Base-by-base conservation (phyloP, 768 basidiomycete species). In the Mycena vulgaris region DNA sequence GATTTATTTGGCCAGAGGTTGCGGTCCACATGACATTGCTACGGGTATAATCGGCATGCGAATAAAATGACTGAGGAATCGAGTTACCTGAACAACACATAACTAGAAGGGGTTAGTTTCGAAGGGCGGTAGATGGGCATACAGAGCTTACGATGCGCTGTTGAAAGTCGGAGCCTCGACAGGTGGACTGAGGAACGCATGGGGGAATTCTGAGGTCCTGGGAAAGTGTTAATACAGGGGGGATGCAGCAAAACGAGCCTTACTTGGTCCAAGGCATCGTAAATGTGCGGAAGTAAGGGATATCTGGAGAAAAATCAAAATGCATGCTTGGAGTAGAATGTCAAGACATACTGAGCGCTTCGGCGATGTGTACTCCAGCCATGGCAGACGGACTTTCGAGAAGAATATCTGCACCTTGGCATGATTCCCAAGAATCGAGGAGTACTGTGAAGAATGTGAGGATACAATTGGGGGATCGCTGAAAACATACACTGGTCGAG, bases 321-420 rank as follows among this genome's bases (percentile, higher is more conserved):
- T 25, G 19, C 5, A 1, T 35, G 33, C 33, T 25, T 14, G 60
- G 17, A 48, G 58, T 27, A 16, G 39, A 48, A 17, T 37, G 27
- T n/a, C 21, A 25, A 30, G 35, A 83, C 84, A 62, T 63, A 88
- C 89, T 81, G 19, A 92, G 80, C 5, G 88, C 89, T 78, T 93
- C 92, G 13, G 92, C 89, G 67, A 93, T 91, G 76, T 93, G 92
- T 3, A 92, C 87, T 47, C 92, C 91, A 5, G 89, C 88, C 89
- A 92, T 90, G 2, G 90, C 88, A 4, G 89, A 90, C 0, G 91
- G 90, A 49, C 87, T 88, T 75, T 93, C 91, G 51, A 92, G 83
- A 13, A 93, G 78, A 2, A 92, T 87, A 71, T 92, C 90, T 13
- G 91, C 90, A 66, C 89, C 91, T 66, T 86, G 80, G 70, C 91